Base-by-base conservation (phyloP, 176 grass and related monocot genomes). In the Tillandsia fasciculata region DNA sequence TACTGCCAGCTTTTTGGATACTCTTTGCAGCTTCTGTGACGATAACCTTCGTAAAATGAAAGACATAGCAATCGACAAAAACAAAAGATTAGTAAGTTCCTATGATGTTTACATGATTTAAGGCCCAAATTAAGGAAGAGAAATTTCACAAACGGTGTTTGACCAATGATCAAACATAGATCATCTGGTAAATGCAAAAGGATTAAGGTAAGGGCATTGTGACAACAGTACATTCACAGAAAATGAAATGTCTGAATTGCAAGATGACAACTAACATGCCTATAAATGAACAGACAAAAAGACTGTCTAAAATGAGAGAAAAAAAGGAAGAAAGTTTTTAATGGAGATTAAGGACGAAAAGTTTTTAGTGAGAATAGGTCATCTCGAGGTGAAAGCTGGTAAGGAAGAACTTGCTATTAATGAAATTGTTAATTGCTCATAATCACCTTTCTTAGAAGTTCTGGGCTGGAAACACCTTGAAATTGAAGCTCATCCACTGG, bases 401-500 rank as follows among this genome's bases (percentile, higher is more conserved):
- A 78, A 75, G 26, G 64, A 67, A 84, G 53, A 20, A 9, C 27
- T 23, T 28, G 72, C 48, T 52, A 51, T 77, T 74, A 29, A 28
- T 11, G 17, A 73, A 72, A 27, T 17, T 69, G 24, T 61, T 68
- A 50, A 72, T 18, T 73, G 20, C 23, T 13, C 58, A 11, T 11
- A 76, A 29, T 70, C 75, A 92, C 90, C 82, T 65, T 82, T 65
- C 67, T 77, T 48, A 88, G 77, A 68, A 88, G 80, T 72, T 73
- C 73, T 70, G 80, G 83, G 58, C 79, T 81, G 10, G 83, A 58
- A 49, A 92, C 80, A 54, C 83, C 86, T 81, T 83, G 90, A 88
- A 92, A 81, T 49, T 88, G 90, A n/a, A 92, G 73, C 74, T 86
- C 85, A 68, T 83, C 85, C 33, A 92, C 54, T 50, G 90, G 83